Conservation (phyloP, 2,329 filamentous ascomycete genomes). For the Dichotomopilus funicola region DNA sequence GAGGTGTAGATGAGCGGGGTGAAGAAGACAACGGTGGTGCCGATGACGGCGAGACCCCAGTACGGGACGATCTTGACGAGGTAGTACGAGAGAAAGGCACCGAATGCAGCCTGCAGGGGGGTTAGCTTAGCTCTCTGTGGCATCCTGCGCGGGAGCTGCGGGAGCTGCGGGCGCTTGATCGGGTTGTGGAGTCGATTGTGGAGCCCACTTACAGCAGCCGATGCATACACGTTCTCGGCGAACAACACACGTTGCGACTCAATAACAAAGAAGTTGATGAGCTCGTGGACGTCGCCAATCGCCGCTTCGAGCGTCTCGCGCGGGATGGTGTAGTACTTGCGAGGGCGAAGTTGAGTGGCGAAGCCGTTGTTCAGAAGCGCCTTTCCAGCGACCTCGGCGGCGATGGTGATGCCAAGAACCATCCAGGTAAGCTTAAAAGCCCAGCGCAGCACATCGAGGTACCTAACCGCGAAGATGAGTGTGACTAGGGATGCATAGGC, state of each 20-base stretch:
- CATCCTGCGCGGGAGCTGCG: slow-evolving; percentile 14
- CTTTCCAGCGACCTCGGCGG: slow-evolving; percentile 57
- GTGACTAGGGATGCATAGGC: slow-evolving; percentile 53
- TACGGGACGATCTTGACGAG: slow-evolving; percentile 63
- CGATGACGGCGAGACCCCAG: slow-evolving; percentile 60
- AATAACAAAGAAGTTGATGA: slow-evolving; percentile 66
- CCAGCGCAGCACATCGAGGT: slow-evolving; percentile 61
- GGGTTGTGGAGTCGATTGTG: neutral
- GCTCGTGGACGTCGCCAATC: slow-evolving; percentile 59
- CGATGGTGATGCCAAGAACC: slow-evolving; percentile 52
- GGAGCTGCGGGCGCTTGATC: neutral
- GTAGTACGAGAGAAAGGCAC: slow-evolving; percentile 59
- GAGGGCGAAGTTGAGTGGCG: slow-evolving; percentile 59
- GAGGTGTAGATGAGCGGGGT: slow-evolving; percentile 57
- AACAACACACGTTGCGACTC: slow-evolving; percentile 63
- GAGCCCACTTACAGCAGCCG: slow-evolving; percentile 48
- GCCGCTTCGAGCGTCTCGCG: slow-evolving; percentile 54
- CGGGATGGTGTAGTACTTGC: slow-evolving; percentile 60
- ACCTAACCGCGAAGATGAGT: slow-evolving; percentile 57
- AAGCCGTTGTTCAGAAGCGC: slow-evolving; percentile 54
- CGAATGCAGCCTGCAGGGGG: slow-evolving; percentile 45
- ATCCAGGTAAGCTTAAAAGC: slow-evolving; percentile 60
- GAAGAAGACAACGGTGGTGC: slow-evolving; percentile 54
- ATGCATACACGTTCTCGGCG: slow-evolving; percentile 58
- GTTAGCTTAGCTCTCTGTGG: slow-evolving; percentile 6